phyloP scores from a whole-genome alignment of 306 rosid genomes.

The Lathyrus tuberosus region DNA sequence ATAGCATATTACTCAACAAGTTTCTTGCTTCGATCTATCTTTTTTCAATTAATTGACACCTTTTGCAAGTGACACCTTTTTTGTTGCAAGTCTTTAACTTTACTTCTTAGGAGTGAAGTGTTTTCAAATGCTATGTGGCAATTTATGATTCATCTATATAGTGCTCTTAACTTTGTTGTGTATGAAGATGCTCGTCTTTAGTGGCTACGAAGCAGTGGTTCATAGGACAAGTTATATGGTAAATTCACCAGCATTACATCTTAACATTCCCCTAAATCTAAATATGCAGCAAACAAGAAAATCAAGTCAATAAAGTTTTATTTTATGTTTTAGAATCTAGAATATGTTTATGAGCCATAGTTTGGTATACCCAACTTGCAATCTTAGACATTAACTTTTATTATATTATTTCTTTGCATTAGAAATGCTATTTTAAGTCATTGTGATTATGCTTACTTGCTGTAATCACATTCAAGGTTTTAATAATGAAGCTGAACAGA shows the following conservation, averaged over 20 bases:
- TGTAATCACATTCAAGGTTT: conserved; percentile 44
- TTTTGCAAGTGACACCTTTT: neutral
- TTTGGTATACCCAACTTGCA: conserved; percentile 50
- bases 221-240: conserved; percentile 26
- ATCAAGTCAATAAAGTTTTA: neutral
- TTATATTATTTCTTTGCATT: no score
- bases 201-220: conserved; percentile 35
- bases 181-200: neutral
- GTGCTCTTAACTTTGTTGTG: neutral
- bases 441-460: conserved; percentile 42
- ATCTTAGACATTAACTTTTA: no score
- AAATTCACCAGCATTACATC: conserved; percentile 24
- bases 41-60: no score
- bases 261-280: conserved; percentile 14
- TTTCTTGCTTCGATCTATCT: no score
- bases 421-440: conserved; percentile 33
- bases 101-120: neutral
- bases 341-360: conserved; percentile 36
- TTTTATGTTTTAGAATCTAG: conserved; percentile 43
- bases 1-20: no score
- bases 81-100: neutral
- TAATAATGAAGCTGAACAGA: conserved; percentile 6
- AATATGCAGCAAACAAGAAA: conserved; percentile 26
- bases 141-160: neutral
- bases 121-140: neutral